Evolutionary conservation across 192 early-diverging fungal species (phyloP), one percentile per base, ranked within the genome.

Genomic region (Chytriomyces hyalinus): DNA sequence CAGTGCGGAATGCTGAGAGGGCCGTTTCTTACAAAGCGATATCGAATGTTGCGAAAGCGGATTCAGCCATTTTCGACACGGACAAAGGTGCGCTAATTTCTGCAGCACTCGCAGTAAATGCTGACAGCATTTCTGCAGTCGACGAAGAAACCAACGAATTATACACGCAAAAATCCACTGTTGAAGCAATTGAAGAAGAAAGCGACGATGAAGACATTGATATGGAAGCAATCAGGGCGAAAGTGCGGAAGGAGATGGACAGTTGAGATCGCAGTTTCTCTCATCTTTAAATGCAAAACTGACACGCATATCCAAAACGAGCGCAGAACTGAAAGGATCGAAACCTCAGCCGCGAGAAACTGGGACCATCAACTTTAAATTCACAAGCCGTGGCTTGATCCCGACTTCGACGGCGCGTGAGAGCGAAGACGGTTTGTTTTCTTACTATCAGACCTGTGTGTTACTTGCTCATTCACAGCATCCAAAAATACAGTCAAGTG

Each of bases 381-480:
- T 87, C 60, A 85, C 88, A 6, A 80, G 83, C 11, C 74, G 88
- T 36, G 82, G 80, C 17, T 48, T 80, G 26, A 77, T 82, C 11
- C 84, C 88, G 0, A 85, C 85, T 15, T 68, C 82, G 36, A 84
- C 83, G 28, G 88, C 88, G 9, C 79, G 88, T 6, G 88, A 89
- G 77, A 83, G 80, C 11, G 85, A 89, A 78, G 88, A 89, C 69
- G 80, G 85, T 89, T 49, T 6, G 75, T 46, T 5, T 45, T n/a
- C 22, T 51, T 20, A 4, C 13, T 5, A 17, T 71, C 3, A 13
- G 45, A 65, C 28, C 6, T 8, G 8, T 64, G n/a, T 70, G 4
- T 51, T 20, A 5, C 49, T 13, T 49, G 1, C 49, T 17, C n/a
- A 61, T 7, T 22, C 22, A 10, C 22, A 45, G 4, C 10, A 17